Evolutionary conservation across 306 rosid genomes (phyloP).

Genomic region (Inga leiocalycina): DNA sequence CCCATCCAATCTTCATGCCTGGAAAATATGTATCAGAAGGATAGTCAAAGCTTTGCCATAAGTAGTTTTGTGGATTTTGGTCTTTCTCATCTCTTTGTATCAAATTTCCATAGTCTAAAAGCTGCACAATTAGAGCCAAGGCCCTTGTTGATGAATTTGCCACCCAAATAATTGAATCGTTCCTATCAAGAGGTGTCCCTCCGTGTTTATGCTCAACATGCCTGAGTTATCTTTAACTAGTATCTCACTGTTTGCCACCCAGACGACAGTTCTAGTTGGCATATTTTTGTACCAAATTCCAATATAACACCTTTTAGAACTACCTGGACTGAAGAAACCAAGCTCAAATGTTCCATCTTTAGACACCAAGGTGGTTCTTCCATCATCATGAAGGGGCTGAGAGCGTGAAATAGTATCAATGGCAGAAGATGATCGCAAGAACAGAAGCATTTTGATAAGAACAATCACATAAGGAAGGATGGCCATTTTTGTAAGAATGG

Average conservation of each 20-base stretch:
- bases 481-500: not conserved
- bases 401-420: not conserved
- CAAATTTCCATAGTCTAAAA: conserved; percentile 44
- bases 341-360: conserved; percentile 7
- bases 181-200: conserved; percentile 20
- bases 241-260: conserved; percentile 56
- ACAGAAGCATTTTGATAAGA: not conserved
- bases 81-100: conserved; percentile 38
- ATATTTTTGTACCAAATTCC: conserved; percentile 58
- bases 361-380: not conserved
- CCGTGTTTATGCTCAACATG: conserved; percentile 23
- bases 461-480: not conserved
- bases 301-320: conserved; percentile 28
- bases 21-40: conserved; percentile 50
- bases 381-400: not conserved
- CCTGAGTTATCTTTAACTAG: conserved; percentile 43
- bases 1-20: conserved; percentile 48
- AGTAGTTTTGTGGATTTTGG: not conserved
- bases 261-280: conserved; percentile 35
- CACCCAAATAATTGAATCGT: conserved; percentile 40
- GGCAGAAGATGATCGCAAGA: not conserved
- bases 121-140: conserved; percentile 11
- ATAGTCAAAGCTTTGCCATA: conserved; percentile 58
- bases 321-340: conserved; percentile 10
- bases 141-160: not conserved